These are phyloP conservation scores for Termitomyces titanicus DNA, from an alignment of 768 basidiomycete species.

Conservation along the genomic window DNA sequence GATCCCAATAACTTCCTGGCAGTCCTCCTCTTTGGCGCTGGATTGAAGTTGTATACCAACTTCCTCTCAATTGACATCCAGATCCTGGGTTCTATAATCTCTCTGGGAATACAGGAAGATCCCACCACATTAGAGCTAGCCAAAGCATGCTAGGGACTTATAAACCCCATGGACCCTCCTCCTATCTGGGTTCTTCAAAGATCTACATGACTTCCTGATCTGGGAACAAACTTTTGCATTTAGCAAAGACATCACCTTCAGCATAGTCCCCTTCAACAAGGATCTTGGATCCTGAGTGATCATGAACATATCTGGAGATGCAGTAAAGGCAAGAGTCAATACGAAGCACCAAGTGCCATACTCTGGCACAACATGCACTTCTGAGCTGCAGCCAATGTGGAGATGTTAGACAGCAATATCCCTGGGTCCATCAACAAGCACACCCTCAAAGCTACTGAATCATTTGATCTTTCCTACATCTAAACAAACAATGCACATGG, in stretches of 20 bases:
- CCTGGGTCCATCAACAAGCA: neutral
- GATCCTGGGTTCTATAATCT: too few relatives aligned
- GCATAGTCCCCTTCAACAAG: neutral
- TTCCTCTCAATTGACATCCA: too few relatives aligned
- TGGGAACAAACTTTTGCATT: conserved; percentile 9
- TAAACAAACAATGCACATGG: neutral
- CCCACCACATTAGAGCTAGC: too few relatives aligned
- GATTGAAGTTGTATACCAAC: too few relatives aligned
- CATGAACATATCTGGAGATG: conserved; percentile 6
- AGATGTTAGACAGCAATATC: neutral
- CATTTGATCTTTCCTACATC: conserved; percentile 1
- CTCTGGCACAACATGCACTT: conserved; percentile 2
- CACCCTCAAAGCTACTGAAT: neutral
- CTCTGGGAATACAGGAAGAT: too few relatives aligned
- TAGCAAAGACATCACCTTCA: neutral
- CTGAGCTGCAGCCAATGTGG: neutral
- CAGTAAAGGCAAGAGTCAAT: neutral
- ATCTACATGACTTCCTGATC: neutral
- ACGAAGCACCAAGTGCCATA: neutral
- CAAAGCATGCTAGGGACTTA: too few relatives aligned
- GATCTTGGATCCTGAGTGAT: conserved; percentile 2
- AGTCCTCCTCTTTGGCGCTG: too few relatives aligned
- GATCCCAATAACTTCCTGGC: too few relatives aligned
- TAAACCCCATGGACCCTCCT: too few relatives aligned
- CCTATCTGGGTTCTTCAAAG: too few relatives aligned